Base-by-base conservation (phyloP, 2,329 filamentous ascomycete species). In the Aspergillus aculeatus region DNA sequence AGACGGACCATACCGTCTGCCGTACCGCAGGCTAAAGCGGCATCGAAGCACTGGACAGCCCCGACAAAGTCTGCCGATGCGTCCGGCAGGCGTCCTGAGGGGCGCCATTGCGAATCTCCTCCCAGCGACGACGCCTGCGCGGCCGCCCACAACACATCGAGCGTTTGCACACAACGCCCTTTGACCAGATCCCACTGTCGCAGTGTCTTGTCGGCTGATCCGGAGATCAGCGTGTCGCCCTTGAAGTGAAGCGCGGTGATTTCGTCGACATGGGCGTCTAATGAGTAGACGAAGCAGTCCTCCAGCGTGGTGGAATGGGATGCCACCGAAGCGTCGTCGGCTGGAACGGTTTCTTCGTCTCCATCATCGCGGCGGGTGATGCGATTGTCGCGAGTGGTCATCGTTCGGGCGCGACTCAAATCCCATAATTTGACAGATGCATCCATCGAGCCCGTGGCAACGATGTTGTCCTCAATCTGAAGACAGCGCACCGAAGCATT, bases 101-200 rank as follows among this genome's bases (percentile, higher is more conserved):
- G 88, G 62, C 91, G 85, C 93, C 93, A 98, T 61, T 80, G 80
- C n/a, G 54, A 63, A 50, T 82, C 83, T 2, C 84, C 82, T 54
- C 83, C 83, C 57, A 91, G 83, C 5, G 85, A 88, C 10, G 88
- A 90, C 12, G 92, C 91, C 78, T 97, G 93, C 2, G 95, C 93
- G 4, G 95, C 93, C 10, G 95, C 95, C 95, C 95, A 99, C 74
- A 99, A 90, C 6, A 99, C 94, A 76, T 99, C 95, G 52, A 99
- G 82, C 2, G 95, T 99, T 77, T 99, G 95, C 56, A 99, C 91
- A 75, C 95, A 98, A 52, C 95, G 89, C n/a, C 95, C 95, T 74
- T 93, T 97, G 69, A 94, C 91, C 53, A 99, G 83, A 80, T 99
- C 95, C 95, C 95, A 99, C 75, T 99, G 95, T 49, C 95, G 88